phyloP scores from a whole-genome alignment of 108 stramenopile species.

The Aurantiochytrium sp. region DNA sequence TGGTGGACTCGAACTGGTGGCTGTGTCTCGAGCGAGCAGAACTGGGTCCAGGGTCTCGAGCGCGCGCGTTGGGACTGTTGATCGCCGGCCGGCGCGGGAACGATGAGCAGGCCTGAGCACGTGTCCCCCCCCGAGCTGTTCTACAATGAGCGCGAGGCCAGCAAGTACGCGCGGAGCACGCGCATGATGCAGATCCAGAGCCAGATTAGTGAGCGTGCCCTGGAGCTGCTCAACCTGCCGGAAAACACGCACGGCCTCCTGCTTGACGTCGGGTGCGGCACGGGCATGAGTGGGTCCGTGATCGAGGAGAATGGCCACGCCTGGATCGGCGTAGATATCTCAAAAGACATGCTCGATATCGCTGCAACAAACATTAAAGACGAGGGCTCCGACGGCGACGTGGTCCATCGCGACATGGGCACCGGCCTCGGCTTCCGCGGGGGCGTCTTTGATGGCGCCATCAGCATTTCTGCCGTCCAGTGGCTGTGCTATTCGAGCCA shows the following conservation, averaged over 20 bases:
- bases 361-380: constrained; percentile 69
- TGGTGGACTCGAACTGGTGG: no score
- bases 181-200: constrained; percentile 92
- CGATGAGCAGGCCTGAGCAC: constrained; percentile 20
- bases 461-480: constrained; percentile 95
- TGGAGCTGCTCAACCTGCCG: constrained; percentile 78
- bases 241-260: constrained; percentile 53
- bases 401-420: constrained; percentile 77
- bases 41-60: no score
- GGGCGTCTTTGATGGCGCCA: constrained; percentile 95
- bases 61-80: no score
- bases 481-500: constrained; percentile 97
- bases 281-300: constrained; percentile 77
- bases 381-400: constrained; percentile 11
- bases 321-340: constrained; percentile 92
- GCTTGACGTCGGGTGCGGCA: constrained; percentile 92
- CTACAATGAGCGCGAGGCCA: constrained; percentile 8
- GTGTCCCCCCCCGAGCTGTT: constrained; percentile 4
- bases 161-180: constrained; percentile 70
- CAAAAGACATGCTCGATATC: constrained; percentile 87
- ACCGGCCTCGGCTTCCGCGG: constrained; percentile 94
- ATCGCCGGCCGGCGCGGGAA: not conserved
- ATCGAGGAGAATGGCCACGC: constrained; percentile 85
- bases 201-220: constrained; percentile 89
- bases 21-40: no score